These are phyloP conservation scores for Dichotomocladium elegans DNA, from an alignment of 371 early-diverging fungal species.

Conservation along the genomic window DNA sequence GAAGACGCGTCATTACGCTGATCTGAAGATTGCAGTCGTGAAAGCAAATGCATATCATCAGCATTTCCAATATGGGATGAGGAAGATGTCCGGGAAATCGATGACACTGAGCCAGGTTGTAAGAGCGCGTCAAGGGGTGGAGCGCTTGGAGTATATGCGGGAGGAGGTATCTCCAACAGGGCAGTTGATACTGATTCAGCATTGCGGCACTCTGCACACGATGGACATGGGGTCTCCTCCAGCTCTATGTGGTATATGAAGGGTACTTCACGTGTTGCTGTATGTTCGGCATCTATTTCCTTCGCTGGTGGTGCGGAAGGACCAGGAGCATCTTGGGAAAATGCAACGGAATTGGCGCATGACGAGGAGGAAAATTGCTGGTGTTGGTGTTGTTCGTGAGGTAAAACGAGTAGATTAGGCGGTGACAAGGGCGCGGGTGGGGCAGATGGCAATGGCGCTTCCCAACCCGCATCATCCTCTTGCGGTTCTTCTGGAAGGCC, in stretches of 20 bases:
- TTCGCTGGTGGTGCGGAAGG: conserved; percentile 20
- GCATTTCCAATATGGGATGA: too few species aligned
- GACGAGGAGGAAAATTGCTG: too few species aligned
- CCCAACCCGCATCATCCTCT: neutral
- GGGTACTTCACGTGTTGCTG: too few species aligned
- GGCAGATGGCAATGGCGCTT: neutral
- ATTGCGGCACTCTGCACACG: conserved; percentile 1
- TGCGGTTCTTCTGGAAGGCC: conserved; percentile 6
- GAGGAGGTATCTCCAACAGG: conserved; percentile 12
- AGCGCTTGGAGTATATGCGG: conserved; percentile 17
- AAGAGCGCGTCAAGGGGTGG: conserved; percentile 12
- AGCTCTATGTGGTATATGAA: neutral
- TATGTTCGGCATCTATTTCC: conserved; percentile 5
- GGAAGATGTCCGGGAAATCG: too few species aligned
- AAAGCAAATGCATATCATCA: too few species aligned
- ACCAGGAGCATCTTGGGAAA: conserved; percentile 6
- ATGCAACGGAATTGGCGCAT: conserved; percentile 4
- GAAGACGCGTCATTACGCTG: too few species aligned
- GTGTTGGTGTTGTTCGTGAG: too few species aligned
- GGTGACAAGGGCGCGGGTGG: too few species aligned
- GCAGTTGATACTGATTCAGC: neutral
- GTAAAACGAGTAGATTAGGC: too few species aligned
- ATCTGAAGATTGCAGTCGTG: too few species aligned
- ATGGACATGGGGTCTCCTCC: conserved; percentile 1
- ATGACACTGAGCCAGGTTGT: too few species aligned